These are phyloP conservation scores for Xylariaceae sp. DNA, from an alignment of 2,329 filamentous ascomycete species.

Conservation along the genomic window DNA sequence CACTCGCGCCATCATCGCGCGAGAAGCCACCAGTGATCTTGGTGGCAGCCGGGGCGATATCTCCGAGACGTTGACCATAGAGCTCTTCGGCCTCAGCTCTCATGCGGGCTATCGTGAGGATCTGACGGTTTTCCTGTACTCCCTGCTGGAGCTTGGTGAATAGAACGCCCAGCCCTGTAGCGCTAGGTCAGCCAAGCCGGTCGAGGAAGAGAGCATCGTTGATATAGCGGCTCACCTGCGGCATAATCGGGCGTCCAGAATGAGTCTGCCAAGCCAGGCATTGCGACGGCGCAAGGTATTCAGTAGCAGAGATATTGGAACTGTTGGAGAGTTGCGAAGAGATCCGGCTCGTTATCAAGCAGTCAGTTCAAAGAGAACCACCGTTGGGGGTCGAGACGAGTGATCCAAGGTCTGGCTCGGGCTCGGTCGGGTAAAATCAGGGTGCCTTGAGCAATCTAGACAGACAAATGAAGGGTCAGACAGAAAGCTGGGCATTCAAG, in stretches of 20 bases:
- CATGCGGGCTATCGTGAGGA: conserved; percentile 85
- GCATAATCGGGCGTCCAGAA: conserved; percentile 99
- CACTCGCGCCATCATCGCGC: conserved; percentile 90
- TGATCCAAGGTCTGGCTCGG: not conserved
- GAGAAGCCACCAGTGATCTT: conserved; percentile 77
- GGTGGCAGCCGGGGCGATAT: conserved; percentile 78
- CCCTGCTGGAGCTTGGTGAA: conserved; percentile 97
- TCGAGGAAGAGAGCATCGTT: not conserved
- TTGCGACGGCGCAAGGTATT: conserved; percentile 39
- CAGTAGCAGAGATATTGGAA: not conserved
- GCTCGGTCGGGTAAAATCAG: conserved; percentile 1
- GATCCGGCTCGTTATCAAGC: not conserved
- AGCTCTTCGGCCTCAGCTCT: conserved; percentile 91
- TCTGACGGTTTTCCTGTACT: conserved; percentile 88
- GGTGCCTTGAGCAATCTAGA: not conserved
- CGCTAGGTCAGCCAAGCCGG: conserved; percentile 14
- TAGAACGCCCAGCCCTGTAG: conserved; percentile 74
- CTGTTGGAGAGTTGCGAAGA: not conserved
- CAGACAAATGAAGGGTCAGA: not conserved
- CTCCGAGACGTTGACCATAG: conserved; percentile 74
- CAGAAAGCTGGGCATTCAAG: not conserved
- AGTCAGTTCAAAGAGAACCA: not conserved
- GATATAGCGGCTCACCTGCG: conserved; percentile 56
- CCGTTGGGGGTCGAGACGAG: not conserved
- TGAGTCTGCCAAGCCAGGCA: conserved; percentile 88